Evolutionary conservation across 2,329 filamentous ascomycete genomes (phyloP), one percentile per base, ranked within the genome.

Genomic region (Ophiostoma sp.): DNA sequence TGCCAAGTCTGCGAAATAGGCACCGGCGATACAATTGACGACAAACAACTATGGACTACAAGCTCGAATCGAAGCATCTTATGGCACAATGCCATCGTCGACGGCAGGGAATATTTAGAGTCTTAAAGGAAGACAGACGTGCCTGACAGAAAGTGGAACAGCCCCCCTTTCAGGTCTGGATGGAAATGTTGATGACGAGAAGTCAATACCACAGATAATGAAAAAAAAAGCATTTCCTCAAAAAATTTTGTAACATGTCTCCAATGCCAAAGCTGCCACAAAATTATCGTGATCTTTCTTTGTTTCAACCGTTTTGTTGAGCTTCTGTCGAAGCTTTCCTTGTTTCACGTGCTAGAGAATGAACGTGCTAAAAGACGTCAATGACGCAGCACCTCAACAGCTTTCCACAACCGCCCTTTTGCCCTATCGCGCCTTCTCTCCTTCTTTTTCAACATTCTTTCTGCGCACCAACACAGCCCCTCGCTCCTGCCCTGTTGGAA

Each of bases 1-100:
- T 70, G 82, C 83, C 72, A 92, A 92, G 83, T 80, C 77, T 72
- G 12, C 31, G 33, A 71, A 64, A 22, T 50, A 73, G n/a, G 31
- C 25, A 11, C 12, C 1, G 36, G 9, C 45, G 9, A 33, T 5
- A 64, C 2, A 39, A 12, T 52, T 22, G 19, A 63, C 19, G 19
- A 42, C 57, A 69, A 55, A 9, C 22, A 48, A 48, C 33, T 15
- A n/a, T 59, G n/a, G 9, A 48, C n/a, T 17, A 36, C 19, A 36
- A 52, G n/a, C 33, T 22, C n/a, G n/a, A 42, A 28, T 15, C 39
- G 12, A n/a, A 42, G 2, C 36, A 42, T 22, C 1, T 8, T 17
- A 64, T 22, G n/a, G 36, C 36, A 39, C 12, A 42, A 17, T 55
- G 22, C 50, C 28, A 19, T 28, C n/a, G 36, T 39, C 31, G 2